Evolutionary conservation across 805 yeast species (phyloP).

Genomic region (Wickerhamiella cacticola): DNA sequence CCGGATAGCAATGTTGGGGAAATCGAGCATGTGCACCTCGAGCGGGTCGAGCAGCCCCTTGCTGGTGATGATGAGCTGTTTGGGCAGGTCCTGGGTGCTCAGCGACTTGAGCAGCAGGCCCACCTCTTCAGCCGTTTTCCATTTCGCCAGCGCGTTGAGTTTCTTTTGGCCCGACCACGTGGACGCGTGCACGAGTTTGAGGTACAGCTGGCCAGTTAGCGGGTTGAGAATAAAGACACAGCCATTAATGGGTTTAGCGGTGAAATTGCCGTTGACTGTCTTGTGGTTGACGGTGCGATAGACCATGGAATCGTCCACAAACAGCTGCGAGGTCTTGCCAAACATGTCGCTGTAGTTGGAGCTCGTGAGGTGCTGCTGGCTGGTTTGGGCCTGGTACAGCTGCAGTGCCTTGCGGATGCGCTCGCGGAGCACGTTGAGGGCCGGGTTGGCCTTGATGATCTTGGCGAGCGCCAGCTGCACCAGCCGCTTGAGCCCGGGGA

Average conservation of each 20-base stretch:
- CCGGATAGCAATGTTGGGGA: slow-evolving; percentile 80
- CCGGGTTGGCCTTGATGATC: slow-evolving; percentile 90
- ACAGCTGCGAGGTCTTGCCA: slow-evolving; percentile 53
- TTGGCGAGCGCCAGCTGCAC: slow-evolving; percentile 86
- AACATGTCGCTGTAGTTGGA: slow-evolving; percentile 83
- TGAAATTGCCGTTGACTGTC: slow-evolving; percentile 83
- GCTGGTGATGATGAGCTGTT: slow-evolving; percentile 78
- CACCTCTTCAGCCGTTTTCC: slow-evolving; percentile 98
- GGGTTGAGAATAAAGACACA: slow-evolving; percentile 85
- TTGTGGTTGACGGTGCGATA: slow-evolving; percentile 85
- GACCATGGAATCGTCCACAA: slow-evolving; percentile 89
- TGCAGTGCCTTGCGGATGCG: slow-evolving; percentile 90
- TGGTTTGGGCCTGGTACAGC: slow-evolving; percentile 85
- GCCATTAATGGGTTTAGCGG: slow-evolving; percentile 90
- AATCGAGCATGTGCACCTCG: slow-evolving; percentile 93
- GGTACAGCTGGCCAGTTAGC: slow-evolving; percentile 74
- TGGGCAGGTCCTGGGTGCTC: slow-evolving; percentile 90
- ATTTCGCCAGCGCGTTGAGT: slow-evolving; percentile 81
- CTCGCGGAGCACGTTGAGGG: slow-evolving; percentile 80
- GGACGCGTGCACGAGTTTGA: slow-evolving; percentile 83
- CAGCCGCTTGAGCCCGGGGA: slow-evolving; percentile 83
- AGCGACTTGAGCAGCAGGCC: slow-evolving; percentile 80
- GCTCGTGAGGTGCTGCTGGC: slow-evolving; percentile 80
- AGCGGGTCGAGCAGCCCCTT: slow-evolving; percentile 88
- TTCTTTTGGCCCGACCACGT: slow-evolving; percentile 97